Evolutionary conservation across 2,329 filamentous ascomycete species (phyloP).

Genomic region (Aspergillus alliaceus): DNA sequence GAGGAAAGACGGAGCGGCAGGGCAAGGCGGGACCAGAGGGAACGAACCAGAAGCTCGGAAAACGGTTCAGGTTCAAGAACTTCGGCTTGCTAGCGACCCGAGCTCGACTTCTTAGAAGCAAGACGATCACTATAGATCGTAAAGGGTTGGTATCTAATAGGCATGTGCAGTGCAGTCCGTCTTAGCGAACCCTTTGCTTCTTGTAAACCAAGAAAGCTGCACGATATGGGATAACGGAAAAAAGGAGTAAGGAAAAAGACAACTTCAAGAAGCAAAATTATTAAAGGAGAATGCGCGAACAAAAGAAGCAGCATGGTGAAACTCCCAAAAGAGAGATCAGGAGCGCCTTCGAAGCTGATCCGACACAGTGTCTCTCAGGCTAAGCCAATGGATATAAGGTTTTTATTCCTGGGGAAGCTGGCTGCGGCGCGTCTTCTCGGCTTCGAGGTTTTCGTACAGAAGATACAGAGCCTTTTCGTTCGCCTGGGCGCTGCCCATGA

Average conservation of each 20-base stretch:
- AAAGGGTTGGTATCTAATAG: slow-evolving; percentile 26
- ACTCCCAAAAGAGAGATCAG: background rate
- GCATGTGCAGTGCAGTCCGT: slow-evolving; percentile 22
- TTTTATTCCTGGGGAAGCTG: slow-evolving; percentile 64
- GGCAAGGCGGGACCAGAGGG: slow-evolving; percentile 2
- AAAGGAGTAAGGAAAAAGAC: slow-evolving; percentile 16
- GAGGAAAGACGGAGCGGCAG: slow-evolving; percentile 4
- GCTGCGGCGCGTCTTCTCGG: slow-evolving; percentile 97
- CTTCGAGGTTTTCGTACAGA: slow-evolving; percentile 97
- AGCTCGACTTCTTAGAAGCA: slow-evolving; percentile 20
- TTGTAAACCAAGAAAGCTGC: slow-evolving; percentile 23
- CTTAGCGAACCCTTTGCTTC: slow-evolving; percentile 27
- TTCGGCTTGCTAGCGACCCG: slow-evolving; percentile 11
- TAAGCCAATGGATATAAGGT: background rate
- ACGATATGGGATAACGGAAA: slow-evolving; percentile 16
- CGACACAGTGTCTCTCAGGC: background rate
- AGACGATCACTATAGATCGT: slow-evolving; percentile 16
- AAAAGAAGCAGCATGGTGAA: background rate
- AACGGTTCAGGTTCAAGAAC: slow-evolving; percentile 5
- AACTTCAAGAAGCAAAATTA: slow-evolving; percentile 18
- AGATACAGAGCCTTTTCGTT: slow-evolving; percentile 97
- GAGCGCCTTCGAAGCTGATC: background rate
- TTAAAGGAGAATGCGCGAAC: slow-evolving; percentile 10
- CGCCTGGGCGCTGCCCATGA: slow-evolving; percentile 89
- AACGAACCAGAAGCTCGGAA: background rate